Base-by-base conservation (phyloP, 78 protist species). In the Speleostelium caveatum region DNA sequence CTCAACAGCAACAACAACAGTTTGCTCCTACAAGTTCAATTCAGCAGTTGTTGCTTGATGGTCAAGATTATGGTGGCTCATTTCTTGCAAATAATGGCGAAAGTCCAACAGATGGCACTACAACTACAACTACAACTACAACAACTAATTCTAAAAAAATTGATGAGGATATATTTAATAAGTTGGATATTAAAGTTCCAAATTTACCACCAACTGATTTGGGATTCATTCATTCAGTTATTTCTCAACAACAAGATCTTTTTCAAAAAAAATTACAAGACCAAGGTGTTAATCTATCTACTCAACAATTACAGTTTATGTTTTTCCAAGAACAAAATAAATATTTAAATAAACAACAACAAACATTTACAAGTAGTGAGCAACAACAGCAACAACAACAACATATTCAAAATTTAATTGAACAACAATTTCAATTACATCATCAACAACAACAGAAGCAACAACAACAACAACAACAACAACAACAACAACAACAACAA, bases 311-410 rank as follows among this genome's bases (percentile, higher is more conserved):
- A 2, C 60, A 72, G 26, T 45, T 53, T n/a, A 51, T 72, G 78
- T 72, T 51, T 33, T 24, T 51, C 38, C 78, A 72, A 72, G 78
- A 72, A 22, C 78, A 72, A 72, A 60, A 72, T 51, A 72, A 53
- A 51, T 72, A 72, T 72, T 32, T 58, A n/a, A 58, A 58, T 19
- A 14, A 58, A 16, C 53, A 45, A 45, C 53, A 45, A 45, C 53
- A 6, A 45, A 6, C 53, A 45, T 45, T 68, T n/a, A 38, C 38
- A 51, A 38, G 26, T 42, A 38, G 42, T 26, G 24, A 35, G 12
- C 75, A 68, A 42, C 73, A 65, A 65, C 45, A 32, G 22, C 49
- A 35, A 16, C 75, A 68, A 42, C 73, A 65, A 65, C 45, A 32
- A 32, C 49, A 65, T 32, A 36, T 65, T 35, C 28, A 30, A 32